Evolutionary conservation across 768 basidiomycete genomes (phyloP), one percentile per base, ranked within the genome.

Genomic region (Tremella yokohamensis): DNA sequence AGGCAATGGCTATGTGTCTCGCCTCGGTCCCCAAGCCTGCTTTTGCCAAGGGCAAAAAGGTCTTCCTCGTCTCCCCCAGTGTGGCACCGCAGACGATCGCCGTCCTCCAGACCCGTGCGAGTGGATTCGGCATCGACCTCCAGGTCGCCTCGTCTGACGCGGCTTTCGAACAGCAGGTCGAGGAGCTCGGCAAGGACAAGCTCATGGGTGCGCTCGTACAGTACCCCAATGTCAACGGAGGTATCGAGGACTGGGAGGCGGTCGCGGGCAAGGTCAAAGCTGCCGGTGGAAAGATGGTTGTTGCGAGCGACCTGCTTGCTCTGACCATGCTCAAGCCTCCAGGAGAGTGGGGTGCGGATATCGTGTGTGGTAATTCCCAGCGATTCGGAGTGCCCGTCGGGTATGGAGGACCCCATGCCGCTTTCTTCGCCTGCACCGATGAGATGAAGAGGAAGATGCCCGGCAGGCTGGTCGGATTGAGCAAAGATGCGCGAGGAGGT

Each of bases 321-420:
- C 80, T 98, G 74, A 90, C 92, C 1, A 82, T 91, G 81, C 81
- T 99, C 58, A 90, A 89, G 67, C 90, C 94, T 25, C 94, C 94
- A 13, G 94, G 96, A 56, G 96, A 98, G 81, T 98, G 94, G 91
- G 94, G 94, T 51, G 93, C 92, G 26, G 94, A 99, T 75, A 84
- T 98, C 63, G 93, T 90, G 8, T 80, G 94, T 45, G 96, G 96
- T 39, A 97, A 94, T 75, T 90, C 91, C 15, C 94, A 88, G 26
- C 85, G 96, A 16, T 99, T 99, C 69, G 96, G 96, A 68, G 94
- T 99, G 15, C 93, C 94, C 18, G 83, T 86, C 45, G 94, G 94
- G n/a, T 96, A 91, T 75, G 94, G 94, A 54, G 94, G 94, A 15
- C 94, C 94, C 18, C 94, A 99, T 73, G 94, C 87, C 18, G 96